Evolutionary conservation across 2,329 filamentous ascomycete species (phyloP).

Genomic region (Alternaria ethzedia): DNA sequence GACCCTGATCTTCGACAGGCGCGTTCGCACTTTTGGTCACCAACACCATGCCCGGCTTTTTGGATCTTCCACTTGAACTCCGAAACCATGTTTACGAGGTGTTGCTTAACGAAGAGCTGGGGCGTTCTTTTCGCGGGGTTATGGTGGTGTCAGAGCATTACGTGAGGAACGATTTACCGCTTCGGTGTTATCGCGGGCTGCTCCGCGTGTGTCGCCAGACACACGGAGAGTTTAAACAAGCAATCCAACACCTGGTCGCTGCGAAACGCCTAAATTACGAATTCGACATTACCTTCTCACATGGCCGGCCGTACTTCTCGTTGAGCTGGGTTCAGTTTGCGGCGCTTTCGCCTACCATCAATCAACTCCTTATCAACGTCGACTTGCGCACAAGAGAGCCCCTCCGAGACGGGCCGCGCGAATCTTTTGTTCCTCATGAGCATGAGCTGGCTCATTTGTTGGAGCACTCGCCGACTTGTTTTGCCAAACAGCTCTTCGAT

Average conservation of each 20-base stretch:
- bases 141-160: slow-evolving; percentile 38
- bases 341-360: slow-evolving; percentile 36
- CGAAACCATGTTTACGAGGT: slow-evolving; percentile 38
- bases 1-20: slow-evolving; percentile 9
- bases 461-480: slow-evolving; percentile 33
- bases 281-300: slow-evolving; percentile 37
- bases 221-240: slow-evolving; percentile 34
- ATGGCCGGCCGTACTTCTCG: slow-evolving; percentile 43
- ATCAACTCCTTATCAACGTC: slow-evolving; percentile 37
- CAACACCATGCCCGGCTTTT: slow-evolving; percentile 33
- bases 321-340: slow-evolving; percentile 38
- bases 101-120: slow-evolving; percentile 29
- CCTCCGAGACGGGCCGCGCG: slow-evolving; percentile 15
- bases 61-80: slow-evolving; percentile 38
- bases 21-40: slow-evolving; percentile 12
- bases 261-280: slow-evolving; percentile 34
- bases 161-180: slow-evolving; percentile 36
- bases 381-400: slow-evolving; percentile 39
- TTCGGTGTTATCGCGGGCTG: slow-evolving; percentile 37
- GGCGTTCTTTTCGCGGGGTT: slow-evolving; percentile 33
- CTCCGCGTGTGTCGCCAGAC: slow-evolving; percentile 32
- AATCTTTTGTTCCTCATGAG: slow-evolving; percentile 27
- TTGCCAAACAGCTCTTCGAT: slow-evolving; percentile 39
- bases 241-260: slow-evolving; percentile 34
- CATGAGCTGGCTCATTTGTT: slow-evolving; percentile 33